Evolutionary conservation across 176 grass and related monocot species (phyloP).

Genomic region (Tillandsia leiboldiana): DNA sequence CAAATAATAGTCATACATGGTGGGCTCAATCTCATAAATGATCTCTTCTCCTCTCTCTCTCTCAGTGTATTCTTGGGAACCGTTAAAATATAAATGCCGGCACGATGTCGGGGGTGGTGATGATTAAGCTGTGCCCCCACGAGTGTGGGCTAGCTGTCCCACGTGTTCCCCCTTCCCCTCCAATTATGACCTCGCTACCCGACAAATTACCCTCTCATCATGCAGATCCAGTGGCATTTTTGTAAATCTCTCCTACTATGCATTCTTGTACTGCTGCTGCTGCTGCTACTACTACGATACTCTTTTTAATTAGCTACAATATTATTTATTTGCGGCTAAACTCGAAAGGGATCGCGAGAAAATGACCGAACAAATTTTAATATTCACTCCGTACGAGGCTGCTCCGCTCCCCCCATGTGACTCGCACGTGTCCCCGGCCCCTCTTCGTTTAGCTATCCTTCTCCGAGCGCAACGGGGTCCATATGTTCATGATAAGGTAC

Average conservation of each 20-base stretch:
- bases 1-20: too few relatives aligned
- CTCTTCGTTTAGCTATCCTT: too few relatives aligned
- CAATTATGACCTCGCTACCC: not conserved
- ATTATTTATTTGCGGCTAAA: not conserved
- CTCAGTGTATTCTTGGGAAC: not conserved
- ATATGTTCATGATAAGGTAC: too few relatives aligned
- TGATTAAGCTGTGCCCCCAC: constrained; percentile 16
- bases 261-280: too few relatives aligned
- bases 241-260: too few relatives aligned
- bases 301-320: too few relatives aligned
- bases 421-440: not conserved
- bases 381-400: too few relatives aligned
- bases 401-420: not conserved
- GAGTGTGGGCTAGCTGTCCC: constrained; percentile 19
- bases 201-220: not conserved
- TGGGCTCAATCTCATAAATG: not conserved
- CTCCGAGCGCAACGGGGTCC: too few relatives aligned
- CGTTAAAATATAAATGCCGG: constrained; percentile 12
- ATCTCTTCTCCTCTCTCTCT: not conserved
- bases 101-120: not conserved
- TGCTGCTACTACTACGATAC: too few relatives aligned
- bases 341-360: not conserved
- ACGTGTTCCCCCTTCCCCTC: not conserved
- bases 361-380: not conserved
- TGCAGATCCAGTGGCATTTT: not conserved